phyloP scores from a whole-genome alignment of 2,329 filamentous ascomycete genomes.

The Curvularia lunata region DNA sequence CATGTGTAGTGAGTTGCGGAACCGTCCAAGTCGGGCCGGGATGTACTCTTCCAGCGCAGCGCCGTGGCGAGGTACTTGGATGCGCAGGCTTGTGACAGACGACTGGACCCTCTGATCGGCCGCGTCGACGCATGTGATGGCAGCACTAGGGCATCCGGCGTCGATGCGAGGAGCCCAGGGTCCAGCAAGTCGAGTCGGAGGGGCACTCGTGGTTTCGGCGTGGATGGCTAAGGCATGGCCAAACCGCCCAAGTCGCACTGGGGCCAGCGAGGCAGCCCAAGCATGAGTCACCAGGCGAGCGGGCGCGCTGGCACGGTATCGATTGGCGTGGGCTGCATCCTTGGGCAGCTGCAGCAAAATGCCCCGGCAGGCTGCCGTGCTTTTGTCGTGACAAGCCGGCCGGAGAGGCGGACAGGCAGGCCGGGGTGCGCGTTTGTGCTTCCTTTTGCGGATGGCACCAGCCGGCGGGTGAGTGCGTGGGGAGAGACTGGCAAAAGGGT shows the following conservation, averaged over 20 bases:
- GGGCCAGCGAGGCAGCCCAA: constrained; percentile 4
- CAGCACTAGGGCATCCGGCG: neutral
- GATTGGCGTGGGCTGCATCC: neutral
- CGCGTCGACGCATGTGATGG: constrained; percentile 30
- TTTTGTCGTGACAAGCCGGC: constrained; percentile 9
- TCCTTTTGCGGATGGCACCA: constrained; percentile 23
- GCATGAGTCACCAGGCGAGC: constrained; percentile 10
- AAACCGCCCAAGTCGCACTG: constrained; percentile 11
- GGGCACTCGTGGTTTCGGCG: constrained; percentile 28
- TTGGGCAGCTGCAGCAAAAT: constrained; percentile 11
- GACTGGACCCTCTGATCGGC: constrained; percentile 35
- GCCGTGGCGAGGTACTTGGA: constrained; percentile 13
- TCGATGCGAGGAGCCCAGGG: neutral
- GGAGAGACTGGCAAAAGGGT: constrained; percentile 22
- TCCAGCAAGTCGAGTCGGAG: constrained; percentile 9
- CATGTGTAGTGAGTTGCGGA: neutral
- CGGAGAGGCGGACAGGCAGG: constrained; percentile 33
- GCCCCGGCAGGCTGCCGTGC: constrained; percentile 9
- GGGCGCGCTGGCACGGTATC: neutral
- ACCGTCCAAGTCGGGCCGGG: constrained; percentile 4
- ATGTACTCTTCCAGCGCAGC: constrained; percentile 7
- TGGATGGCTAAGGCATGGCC: constrained; percentile 15
- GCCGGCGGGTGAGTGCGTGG: constrained; percentile 30
- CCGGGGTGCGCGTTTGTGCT: constrained; percentile 23
- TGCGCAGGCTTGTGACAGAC: constrained; percentile 4